Percentiles rank a stretch among this genome's conserved stretches.
Evolutionary conservation across 768 basidiomycete species (phyloP).

Genomic region (Agaricus bisporus): DNA sequence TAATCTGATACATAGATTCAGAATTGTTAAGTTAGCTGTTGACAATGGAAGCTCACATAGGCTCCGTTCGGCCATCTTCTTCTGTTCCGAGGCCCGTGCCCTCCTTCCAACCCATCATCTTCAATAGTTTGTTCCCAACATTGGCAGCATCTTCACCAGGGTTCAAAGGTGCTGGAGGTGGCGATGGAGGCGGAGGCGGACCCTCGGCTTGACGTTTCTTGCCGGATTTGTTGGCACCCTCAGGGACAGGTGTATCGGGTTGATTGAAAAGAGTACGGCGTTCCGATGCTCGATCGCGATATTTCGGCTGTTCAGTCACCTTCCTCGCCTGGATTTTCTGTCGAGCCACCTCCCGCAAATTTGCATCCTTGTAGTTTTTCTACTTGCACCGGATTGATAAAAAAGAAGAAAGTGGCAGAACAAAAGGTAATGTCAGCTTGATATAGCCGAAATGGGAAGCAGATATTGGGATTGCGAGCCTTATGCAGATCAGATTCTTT

Average conservation of each 20-base stretch:
- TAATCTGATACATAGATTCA: conserved; percentile 38
- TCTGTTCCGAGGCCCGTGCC: conserved; percentile 80
- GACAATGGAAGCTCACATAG: conserved; percentile 51
- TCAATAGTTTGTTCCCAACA: conserved; percentile 86
- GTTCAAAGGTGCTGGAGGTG: conserved; percentile 51
- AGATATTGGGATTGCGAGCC: conserved; percentile 49
- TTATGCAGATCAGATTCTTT: conserved; percentile 95
- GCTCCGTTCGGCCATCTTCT: conserved; percentile 83
- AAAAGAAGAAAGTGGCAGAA: conserved; percentile 10
- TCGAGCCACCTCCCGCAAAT: conserved; percentile 65
- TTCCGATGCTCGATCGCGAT: conserved; percentile 93
- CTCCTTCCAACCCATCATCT: conserved; percentile 98
- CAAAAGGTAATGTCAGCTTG: conserved; percentile 23
- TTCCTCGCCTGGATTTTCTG: conserved; percentile 54
- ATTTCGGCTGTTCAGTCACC: conserved; percentile 61
- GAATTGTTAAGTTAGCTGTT: not conserved
- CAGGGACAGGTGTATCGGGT: conserved; percentile 73
- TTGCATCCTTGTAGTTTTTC: conserved; percentile 81
- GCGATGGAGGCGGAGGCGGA: conserved; percentile 56
- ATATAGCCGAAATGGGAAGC: conserved; percentile 19
- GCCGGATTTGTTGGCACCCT: conserved; percentile 21
- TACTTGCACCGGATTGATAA: conserved; percentile 28
- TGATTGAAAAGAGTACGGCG: conserved; percentile 89
- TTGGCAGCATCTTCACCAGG: conserved; percentile 81
- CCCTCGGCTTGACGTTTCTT: conserved; percentile 46